Evolutionary conservation across 768 basidiomycete genomes (phyloP), one percentile per base, ranked within the genome.

Genomic region (Hortiboletus flavorubellus): DNA sequence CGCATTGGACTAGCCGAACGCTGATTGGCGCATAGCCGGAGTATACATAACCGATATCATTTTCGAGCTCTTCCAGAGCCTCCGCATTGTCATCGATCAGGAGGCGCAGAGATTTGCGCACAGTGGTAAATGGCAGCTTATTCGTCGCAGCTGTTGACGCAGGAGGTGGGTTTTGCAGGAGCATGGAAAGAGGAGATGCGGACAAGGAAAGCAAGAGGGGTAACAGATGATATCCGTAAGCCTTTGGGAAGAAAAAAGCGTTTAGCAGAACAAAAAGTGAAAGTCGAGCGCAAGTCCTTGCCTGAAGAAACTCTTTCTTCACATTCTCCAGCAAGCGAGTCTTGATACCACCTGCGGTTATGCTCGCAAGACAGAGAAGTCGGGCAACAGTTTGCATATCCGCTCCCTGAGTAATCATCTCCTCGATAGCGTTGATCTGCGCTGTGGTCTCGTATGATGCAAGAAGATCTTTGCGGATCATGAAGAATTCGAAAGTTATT

Each of bases 11-110:
- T 8, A 98, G 80, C 34, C 97, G 84, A 26, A 98, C 73, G 68
- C 88, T 91, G 60, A 98, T 84, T 14, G 97, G 97, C 1, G 97
- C 96, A 70, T 93, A 98, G 18, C 96, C 97, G 1, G 94, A 97
- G 74, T 97, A 99, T 35, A 93, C 91, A 68, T 91, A 98, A 57
- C 91, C 87, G 70, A 98, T 91, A 70, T 99, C 97, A 66, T 92
- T 92, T 66, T 97, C 93, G 34, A 89, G 79, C 65, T 90, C 89
- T 57, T 89, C 89, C 30, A 87, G 71, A 9, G 83, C 83, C 62
- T 91, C 89, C 45, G 81, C 79, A 56, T 76, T 84, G 56, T 94
- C 92, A 60, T 98, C 96, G 64, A 97, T 92, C 15, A 98, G 78
- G n/a, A 98, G 81, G 30, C 93, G 85, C 8, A 98, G 79, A 0